phyloP scores from a whole-genome alignment of 352 stramenopile species.

The Phytophthora crassamura region DNA sequence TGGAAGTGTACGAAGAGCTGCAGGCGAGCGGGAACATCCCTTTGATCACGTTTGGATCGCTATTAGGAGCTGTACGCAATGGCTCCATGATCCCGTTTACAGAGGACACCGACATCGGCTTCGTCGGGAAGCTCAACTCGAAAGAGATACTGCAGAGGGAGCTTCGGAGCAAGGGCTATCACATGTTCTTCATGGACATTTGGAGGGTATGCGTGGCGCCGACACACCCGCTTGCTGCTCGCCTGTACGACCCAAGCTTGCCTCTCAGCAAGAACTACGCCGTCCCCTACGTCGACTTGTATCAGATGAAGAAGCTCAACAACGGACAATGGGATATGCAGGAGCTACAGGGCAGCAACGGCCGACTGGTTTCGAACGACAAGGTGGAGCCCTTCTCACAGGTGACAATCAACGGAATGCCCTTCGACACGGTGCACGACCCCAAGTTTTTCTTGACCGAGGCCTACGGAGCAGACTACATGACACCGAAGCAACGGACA shows the following conservation, averaged over 20 bases:
- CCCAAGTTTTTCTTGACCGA: slow-evolving; percentile 38
- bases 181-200: slow-evolving; percentile 49
- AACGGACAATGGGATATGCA: slow-evolving; percentile 30
- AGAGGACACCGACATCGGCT: slow-evolving; percentile 59
- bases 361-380: slow-evolving; percentile 9
- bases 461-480: slow-evolving; percentile 43
- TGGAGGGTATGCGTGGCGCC: slow-evolving; percentile 52
- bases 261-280: slow-evolving; percentile 11
- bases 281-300: slow-evolving; percentile 51
- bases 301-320: slow-evolving; percentile 26
- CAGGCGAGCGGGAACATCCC: slow-evolving; percentile 30
- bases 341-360: slow-evolving; percentile 24
- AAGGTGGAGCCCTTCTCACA: slow-evolving; percentile 34
- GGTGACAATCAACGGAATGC: slow-evolving; percentile 41
- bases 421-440: slow-evolving; percentile 45
- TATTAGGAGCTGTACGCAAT: slow-evolving; percentile 60
- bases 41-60: slow-evolving; percentile 48
- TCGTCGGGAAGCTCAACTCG: slow-evolving; percentile 23
- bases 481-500: slow-evolving; percentile 27
- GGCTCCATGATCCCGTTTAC: slow-evolving; percentile 59
- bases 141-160: slow-evolving; percentile 16
- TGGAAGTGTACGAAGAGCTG: slow-evolving; percentile 62
- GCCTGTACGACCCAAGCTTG: slow-evolving; percentile 38
- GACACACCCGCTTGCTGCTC: slow-evolving; percentile 43
- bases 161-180: slow-evolving; percentile 52